Percentiles rank a stretch among this genome's conserved stretches.
phyloP scores from a whole-genome alignment of 2,329 filamentous ascomycete genomes.

The Leptoxyphium fumago region DNA sequence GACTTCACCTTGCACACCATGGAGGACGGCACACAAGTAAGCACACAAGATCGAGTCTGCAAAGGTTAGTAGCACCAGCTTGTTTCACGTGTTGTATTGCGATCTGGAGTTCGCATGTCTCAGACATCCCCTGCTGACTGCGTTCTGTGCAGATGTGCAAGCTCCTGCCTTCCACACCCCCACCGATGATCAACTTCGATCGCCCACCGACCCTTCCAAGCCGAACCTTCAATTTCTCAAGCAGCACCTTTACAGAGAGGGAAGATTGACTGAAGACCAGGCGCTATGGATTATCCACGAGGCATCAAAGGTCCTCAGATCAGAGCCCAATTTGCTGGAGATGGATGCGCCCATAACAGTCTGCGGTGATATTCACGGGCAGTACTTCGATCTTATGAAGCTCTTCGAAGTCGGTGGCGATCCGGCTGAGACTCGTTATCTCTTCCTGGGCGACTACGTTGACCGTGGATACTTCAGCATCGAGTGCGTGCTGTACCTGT shows the following conservation, averaged over 20 bases:
- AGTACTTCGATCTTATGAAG: constrained; percentile 99
- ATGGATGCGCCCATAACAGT: constrained; percentile 99
- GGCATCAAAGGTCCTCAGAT: constrained; percentile 72
- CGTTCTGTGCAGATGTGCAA: constrained; percentile 62
- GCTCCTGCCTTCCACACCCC: constrained; percentile 88
- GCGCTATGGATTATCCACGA: constrained; percentile 86
- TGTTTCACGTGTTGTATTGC: no score
- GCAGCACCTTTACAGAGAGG: constrained; percentile 96
- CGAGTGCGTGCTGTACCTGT: constrained; percentile 95
- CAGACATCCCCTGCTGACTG: background rate
- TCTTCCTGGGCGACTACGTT: constrained; percentile 96
- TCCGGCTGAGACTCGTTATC: constrained; percentile 86
- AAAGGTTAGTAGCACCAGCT: constrained; percentile 54
- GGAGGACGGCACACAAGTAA: constrained; percentile 94
- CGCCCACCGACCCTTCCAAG: constrained; percentile 70
- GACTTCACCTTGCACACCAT: constrained; percentile 97
- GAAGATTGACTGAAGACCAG: constrained; percentile 91
- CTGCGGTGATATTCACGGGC: constrained; percentile 93
- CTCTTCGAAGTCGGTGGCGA: constrained; percentile 96
- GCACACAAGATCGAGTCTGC: constrained; percentile 87
- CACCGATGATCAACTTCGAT: constrained; percentile 87
- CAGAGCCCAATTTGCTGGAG: constrained; percentile 90
- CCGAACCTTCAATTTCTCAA: constrained; percentile 90
- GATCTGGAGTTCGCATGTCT: background rate
- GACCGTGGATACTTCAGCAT: constrained; percentile 98